Conservation (phyloP, 2,329 filamentous ascomycete genomes). For the Hymenoscyphus linearis region DNA sequence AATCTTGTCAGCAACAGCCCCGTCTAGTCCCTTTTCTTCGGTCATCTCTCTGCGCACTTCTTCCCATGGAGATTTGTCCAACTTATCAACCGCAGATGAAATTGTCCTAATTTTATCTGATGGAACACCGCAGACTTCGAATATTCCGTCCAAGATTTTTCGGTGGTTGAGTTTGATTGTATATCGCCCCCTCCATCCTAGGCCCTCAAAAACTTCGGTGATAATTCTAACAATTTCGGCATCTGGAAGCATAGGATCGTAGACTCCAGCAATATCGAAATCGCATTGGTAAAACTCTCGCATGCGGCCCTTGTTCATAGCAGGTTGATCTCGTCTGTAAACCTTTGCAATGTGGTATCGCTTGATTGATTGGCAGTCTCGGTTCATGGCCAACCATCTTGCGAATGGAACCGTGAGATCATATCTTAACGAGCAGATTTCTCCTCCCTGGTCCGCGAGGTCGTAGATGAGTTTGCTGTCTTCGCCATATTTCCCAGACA, state of each 20-base stretch:
- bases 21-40: slow-evolving; percentile 77
- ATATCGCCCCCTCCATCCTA: slow-evolving; percentile 60
- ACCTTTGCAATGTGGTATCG: slow-evolving; percentile 95
- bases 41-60: slow-evolving; percentile 92
- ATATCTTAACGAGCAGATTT: slow-evolving; percentile 78
- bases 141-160: slow-evolving; percentile 88
- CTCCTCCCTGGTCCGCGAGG: slow-evolving; percentile 80
- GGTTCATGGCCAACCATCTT: slow-evolving; percentile 87
- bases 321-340: slow-evolving; percentile 74
- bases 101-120: slow-evolving; percentile 82
- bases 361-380: slow-evolving; percentile 74
- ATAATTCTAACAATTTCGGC: slow-evolving; percentile 83
- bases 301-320: slow-evolving; percentile 88
- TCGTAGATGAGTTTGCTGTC: slow-evolving; percentile 92
- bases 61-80: slow-evolving; percentile 87
- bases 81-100: slow-evolving; percentile 89
- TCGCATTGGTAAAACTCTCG: slow-evolving; percentile 97
- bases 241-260: slow-evolving; percentile 88
- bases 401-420: slow-evolving; percentile 88
- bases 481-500: slow-evolving; percentile 87
- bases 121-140: slow-evolving; percentile 85
- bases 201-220: slow-evolving; percentile 75
- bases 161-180: slow-evolving; percentile 95
- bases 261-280: slow-evolving; percentile 85
- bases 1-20: slow-evolving; percentile 77